phyloP scores from a whole-genome alignment of 805 yeast species.

The Torulaspora maleeae region DNA sequence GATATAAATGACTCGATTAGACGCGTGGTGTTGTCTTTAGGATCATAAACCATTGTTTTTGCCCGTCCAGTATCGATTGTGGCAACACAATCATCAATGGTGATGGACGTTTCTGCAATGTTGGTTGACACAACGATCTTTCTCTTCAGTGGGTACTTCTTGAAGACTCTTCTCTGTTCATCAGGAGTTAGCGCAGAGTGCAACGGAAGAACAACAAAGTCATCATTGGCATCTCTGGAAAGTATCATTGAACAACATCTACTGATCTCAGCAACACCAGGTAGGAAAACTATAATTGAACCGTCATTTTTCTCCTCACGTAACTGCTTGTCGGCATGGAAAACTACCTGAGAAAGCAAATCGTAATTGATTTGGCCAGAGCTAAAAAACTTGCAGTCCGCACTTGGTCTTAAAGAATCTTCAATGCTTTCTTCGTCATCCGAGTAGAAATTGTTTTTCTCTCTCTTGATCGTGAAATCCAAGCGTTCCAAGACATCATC shows the following conservation, averaged over 20 bases:
- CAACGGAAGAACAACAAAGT: constrained; percentile 58
- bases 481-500: constrained; percentile 58
- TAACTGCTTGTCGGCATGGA: constrained; percentile 49
- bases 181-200: constrained; percentile 83
- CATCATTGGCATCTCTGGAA: constrained; percentile 10
- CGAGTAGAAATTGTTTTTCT: constrained; percentile 15
- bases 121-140: constrained; percentile 88
- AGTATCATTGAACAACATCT: constrained; percentile 41
- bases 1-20: constrained; percentile 84
- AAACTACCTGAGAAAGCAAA: constrained; percentile 54
- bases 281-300: constrained; percentile 77
- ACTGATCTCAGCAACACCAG: constrained; percentile 86
- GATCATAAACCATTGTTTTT: constrained; percentile 68
- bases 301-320: constrained; percentile 46
- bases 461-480: constrained; percentile 48
- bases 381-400: constrained; percentile 62
- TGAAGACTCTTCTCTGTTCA: constrained; percentile 78
- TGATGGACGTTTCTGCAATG: constrained; percentile 95
- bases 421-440: constrained; percentile 30
- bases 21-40: constrained; percentile 60
- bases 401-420: constrained; percentile 48
- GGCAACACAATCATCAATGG: constrained; percentile 91
- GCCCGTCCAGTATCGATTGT: constrained; percentile 87
- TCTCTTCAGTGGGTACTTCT: constrained; percentile 50
- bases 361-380: constrained; percentile 71